Evolutionary conservation across 306 rosid species (phyloP), one percentile per base, ranked within the genome.

Genomic region (Vigna angularis): DNA sequence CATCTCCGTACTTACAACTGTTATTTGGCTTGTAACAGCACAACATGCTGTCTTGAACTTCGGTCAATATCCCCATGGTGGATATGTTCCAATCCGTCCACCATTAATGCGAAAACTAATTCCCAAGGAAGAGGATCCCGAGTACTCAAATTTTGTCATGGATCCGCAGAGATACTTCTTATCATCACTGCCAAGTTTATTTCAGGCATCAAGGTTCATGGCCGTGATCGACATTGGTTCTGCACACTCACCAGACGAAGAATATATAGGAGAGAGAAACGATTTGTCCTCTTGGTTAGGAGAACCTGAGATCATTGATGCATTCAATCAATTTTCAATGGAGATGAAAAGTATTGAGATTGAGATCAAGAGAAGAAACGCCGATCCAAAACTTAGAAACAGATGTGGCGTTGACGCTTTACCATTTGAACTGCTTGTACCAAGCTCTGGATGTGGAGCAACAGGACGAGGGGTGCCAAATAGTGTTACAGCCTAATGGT

Each of bases 401-500:
- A 66, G 82, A 70, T 76, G 78, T 58, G 88, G 83, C 16, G 74
- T 44, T 65, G 79, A 84, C 24, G 79, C 69, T 73, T 55, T 78
- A 56, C 83, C 86, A 50, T 79, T 72, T 68, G 87, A 86, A 68
- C 26, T 70, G 64, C 87, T 84, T 7, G 78, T 87, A 20, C 90
- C 90, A 17, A 77, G 84, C 48, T 83, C 89, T 9, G 87, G 75
- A 48, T 11, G 18, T 34, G 82, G 84, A 57, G 78, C 79, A 70
- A 86, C 87, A 6, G 84, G 89, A 66, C 69, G 83, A 73, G 87
- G 87, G 34, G 85, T 86, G 18, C 89, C 87, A 44, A 86, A 86
- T 40, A 86, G 89, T 77, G 76, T 34, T 40, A 80, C 89, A 61
- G 75, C 73, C 32, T 83, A 45, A 68, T 38, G 30, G 44, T 34